Percentiles rank a stretch among this genome's conserved stretches.
Conservation (phyloP, 1,139 yeast genomes). For the Ashbya aceris region DNA sequence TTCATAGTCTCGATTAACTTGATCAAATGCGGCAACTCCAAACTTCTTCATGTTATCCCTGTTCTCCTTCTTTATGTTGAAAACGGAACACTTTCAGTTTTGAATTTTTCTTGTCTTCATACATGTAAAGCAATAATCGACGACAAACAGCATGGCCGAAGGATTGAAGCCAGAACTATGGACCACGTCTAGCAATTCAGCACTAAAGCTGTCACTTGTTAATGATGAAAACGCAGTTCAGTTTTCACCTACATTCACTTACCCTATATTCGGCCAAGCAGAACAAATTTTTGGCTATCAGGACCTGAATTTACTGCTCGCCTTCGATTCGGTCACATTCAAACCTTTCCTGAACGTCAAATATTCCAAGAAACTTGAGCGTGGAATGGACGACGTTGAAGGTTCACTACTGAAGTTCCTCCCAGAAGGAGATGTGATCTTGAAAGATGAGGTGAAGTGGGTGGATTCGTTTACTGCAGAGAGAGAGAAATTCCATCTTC, state of each 20-base stretch:
- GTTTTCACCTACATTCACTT: conserved; percentile 72
- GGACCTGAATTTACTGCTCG: conserved; percentile 46
- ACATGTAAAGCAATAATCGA: background rate
- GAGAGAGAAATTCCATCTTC: conserved; percentile 24
- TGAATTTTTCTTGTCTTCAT: background rate
- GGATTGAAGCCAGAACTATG: conserved; percentile 46
- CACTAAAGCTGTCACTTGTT: conserved; percentile 46
- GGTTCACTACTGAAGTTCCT: conserved; percentile 45
- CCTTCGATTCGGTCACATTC: conserved; percentile 47
- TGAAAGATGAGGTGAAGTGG: conserved; percentile 63
- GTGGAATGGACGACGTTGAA: conserved; percentile 39
- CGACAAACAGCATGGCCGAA: conserved; percentile 5
- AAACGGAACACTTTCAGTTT: background rate
- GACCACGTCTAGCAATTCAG: conserved; percentile 62
- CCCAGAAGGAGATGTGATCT: conserved; percentile 47
- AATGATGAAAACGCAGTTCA: conserved; percentile 49
- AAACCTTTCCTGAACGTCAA: conserved; percentile 49
- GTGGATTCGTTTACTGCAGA: conserved; percentile 45
- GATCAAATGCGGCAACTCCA: conserved; percentile 25
- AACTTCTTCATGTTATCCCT: conserved; percentile 20
- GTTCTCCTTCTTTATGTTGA: background rate
- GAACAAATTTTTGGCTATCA: conserved; percentile 84
- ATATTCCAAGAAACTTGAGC: conserved; percentile 43
- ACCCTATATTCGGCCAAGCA: conserved; percentile 86
- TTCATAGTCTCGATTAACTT: conserved; percentile 11